Base-by-base conservation (phyloP, 1,139 yeast species). In the Taphrina populina region DNA sequence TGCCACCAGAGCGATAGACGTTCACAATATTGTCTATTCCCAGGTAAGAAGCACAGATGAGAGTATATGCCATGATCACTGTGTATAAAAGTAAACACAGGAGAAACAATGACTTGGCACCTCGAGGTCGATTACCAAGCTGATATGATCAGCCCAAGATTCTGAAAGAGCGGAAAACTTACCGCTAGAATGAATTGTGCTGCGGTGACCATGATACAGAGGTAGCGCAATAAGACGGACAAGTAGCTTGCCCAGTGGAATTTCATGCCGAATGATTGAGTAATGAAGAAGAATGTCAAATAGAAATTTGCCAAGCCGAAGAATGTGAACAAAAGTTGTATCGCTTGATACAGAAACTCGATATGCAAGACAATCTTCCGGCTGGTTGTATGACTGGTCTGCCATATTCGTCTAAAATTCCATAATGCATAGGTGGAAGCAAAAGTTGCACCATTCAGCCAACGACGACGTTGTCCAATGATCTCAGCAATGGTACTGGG, bases 381-480 rank as follows among this genome's bases (percentile, higher is more conserved):
- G 19, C 81, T 67, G 17, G 74, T 62, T 29, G 87, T 81, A 69
- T 92, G 98, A 43, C 84, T 85, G 10, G 95, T 84, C 4, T 72
- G 69, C 82, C 94, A 86, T 40, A 92, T 76, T 62, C 81, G 79
- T 58, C 76, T 79, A 64, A 83, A 83, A 66, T 88, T 88, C 61
- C 81, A 75, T 63, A 88, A 76, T 0, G 95, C 79, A 67, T 88
- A 92, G 57, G 92, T 74, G 1, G 96, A 92, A 1, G 98, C 97
- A 66, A 95, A 95, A 68, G 90, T 90, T 0, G 98, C 96, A 72
- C 98, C 98, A 69, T 92, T 92, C 56, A 92, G 80, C 98, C 98
- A 92, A 73, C 98, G 82, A 73, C 98, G 81, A 73, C 98, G 82
- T 71, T 92, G 98, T 13, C 95, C 82, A 59, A 92, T 81, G 67